phyloP scores from a whole-genome alignment of 805 yeast species.

The Wickerhamiella kazuoi region DNA sequence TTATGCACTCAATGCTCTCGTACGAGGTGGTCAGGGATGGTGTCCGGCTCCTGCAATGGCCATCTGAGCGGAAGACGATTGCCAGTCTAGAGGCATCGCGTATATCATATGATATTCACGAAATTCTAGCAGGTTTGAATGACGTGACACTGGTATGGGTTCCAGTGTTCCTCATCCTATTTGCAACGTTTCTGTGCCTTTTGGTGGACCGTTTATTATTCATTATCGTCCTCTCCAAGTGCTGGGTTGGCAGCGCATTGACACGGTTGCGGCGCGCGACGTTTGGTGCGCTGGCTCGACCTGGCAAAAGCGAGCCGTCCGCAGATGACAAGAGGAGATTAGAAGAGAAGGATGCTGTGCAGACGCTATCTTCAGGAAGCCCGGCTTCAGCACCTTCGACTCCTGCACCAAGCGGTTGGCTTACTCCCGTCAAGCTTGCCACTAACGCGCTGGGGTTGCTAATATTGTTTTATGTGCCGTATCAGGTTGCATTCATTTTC shows the following conservation, averaged over 20 bases:
- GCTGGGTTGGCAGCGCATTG: background rate
- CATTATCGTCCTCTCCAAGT: slow-evolving; percentile 11
- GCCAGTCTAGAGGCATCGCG: slow-evolving; percentile 8
- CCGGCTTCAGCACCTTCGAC: background rate
- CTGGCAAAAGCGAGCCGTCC: too few species aligned
- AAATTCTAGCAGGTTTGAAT: slow-evolving; percentile 11
- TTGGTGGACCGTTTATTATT: slow-evolving; percentile 7
- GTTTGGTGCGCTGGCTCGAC: background rate
- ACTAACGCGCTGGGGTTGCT: background rate
- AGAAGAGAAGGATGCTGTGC: background rate
- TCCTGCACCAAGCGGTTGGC: background rate
- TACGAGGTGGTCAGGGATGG: slow-evolving; percentile 7
- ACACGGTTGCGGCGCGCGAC: background rate
- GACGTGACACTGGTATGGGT: slow-evolving; percentile 11
- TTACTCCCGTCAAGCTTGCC: background rate
- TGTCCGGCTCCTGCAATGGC: slow-evolving; percentile 14
- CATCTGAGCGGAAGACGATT: slow-evolving; percentile 15
- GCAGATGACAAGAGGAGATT: too few species aligned
- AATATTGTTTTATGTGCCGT: slow-evolving; percentile 11
- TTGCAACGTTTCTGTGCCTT: slow-evolving; percentile 8
- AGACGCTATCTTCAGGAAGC: background rate
- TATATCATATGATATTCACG: slow-evolving; percentile 9
- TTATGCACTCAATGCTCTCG: slow-evolving; percentile 19
- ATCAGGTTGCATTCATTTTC: slow-evolving; percentile 35
- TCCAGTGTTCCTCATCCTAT: slow-evolving; percentile 7